These are phyloP conservation scores for Withania somnifera DNA, from an alignment of 305 asterid genomes.

Conservation along the genomic window DNA sequence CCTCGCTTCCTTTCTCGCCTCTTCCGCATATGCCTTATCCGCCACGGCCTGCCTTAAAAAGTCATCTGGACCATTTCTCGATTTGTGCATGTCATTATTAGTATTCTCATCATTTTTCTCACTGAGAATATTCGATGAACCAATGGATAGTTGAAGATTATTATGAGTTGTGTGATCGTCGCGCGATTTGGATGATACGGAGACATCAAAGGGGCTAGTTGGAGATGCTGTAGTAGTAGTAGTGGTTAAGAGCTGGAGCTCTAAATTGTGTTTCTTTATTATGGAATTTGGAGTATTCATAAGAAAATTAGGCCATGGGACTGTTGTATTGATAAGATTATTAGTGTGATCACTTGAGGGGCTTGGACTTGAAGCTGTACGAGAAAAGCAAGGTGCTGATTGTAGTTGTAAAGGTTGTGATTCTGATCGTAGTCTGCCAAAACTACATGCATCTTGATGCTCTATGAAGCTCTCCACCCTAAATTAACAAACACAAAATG, in stretches of 20 bases:
- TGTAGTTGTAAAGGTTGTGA: conserved; percentile 22
- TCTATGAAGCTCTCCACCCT: conserved; percentile 93
- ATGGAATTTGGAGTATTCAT: conserved; percentile 3
- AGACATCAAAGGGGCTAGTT: neutral
- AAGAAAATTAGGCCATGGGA: conserved; percentile 18
- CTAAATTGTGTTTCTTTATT: conserved; percentile 16
- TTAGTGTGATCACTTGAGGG: conserved; percentile 43
- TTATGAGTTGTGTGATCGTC: conserved; percentile 42
- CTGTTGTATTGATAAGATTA: conserved; percentile 20
- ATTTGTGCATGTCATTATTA: neutral
- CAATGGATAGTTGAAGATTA: conserved; percentile 66
- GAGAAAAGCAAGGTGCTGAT: conserved; percentile 28
- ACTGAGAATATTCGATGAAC: conserved; percentile 17
- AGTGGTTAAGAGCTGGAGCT: conserved; percentile 25
- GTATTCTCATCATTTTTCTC: neutral
- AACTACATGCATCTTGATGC: conserved; percentile 70
- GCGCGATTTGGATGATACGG: neutral
- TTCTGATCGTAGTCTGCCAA: conserved; percentile 38
- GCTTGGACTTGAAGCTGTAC: conserved; percentile 54
- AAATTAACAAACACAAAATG: neutral
- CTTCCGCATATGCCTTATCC: conserved; percentile 62
- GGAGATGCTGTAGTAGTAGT: neutral
- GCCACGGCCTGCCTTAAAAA: conserved; percentile 34
- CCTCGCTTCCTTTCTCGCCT: conserved; percentile 49
- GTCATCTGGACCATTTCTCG: conserved; percentile 11